Conservation (phyloP, 2,329 filamentous ascomycete species). For the Fusarium sp. region DNA sequence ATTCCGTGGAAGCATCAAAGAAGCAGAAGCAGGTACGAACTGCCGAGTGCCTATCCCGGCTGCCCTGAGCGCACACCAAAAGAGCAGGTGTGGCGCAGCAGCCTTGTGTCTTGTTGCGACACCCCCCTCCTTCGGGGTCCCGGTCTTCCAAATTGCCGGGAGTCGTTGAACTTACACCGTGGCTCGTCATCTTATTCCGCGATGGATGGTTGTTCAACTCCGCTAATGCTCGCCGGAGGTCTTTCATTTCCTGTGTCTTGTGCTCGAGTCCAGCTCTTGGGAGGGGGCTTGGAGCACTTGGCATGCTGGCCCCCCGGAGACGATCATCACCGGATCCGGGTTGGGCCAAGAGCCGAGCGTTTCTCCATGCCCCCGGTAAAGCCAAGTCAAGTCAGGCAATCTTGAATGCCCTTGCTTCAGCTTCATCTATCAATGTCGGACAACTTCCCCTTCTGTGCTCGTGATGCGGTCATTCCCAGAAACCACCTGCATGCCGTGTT, state of each 20-base stretch:
- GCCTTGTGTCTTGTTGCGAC: background rate
- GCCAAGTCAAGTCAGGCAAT: conserved; percentile 12
- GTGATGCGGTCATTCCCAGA: background rate
- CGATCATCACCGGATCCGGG: conserved; percentile 21
- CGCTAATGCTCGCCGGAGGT: conserved; percentile 1
- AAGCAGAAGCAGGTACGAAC: conserved; percentile 31
- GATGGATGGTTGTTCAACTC: background rate
- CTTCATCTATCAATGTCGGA: background rate
- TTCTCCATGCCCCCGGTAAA: conserved; percentile 34
- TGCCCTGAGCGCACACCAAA: background rate
- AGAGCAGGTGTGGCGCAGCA: conserved; percentile 24
- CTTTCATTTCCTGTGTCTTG: background rate
- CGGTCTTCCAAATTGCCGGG: conserved; percentile 22
- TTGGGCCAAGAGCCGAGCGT: conserved; percentile 16
- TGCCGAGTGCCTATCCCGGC: conserved; percentile 29
- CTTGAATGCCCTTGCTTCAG: conserved; percentile 6
- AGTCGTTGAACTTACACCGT: background rate
- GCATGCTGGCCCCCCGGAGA: conserved; percentile 1
- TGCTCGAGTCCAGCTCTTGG: background rate
- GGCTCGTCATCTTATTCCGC: conserved; percentile 1
- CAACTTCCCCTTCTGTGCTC: background rate
- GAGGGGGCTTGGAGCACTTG: conserved; percentile 17
- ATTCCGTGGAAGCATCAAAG: conserved; percentile 25
- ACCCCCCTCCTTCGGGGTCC: conserved; percentile 31
- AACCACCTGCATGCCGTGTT: background rate